Evolutionary conservation across 352 stramenopile genomes (phyloP), one percentile per base, ranked within the genome.

Genomic region (Blastocystis sp.): DNA sequence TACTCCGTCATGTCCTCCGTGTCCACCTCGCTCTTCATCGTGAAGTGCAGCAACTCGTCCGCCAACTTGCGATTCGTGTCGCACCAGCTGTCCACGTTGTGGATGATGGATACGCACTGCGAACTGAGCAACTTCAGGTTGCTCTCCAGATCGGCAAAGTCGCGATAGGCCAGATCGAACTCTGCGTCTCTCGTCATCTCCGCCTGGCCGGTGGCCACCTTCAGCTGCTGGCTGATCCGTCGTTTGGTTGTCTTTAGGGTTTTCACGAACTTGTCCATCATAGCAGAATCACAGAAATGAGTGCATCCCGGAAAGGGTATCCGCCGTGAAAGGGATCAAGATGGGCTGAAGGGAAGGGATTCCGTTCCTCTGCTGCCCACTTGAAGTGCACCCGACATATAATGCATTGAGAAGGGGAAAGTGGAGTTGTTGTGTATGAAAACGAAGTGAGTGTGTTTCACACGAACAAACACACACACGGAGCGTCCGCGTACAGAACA

Each of bases 181-280:
- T 53, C 67, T 52, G 77, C 77, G n/a, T 87, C 77, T 11, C 48
- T 76, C 4, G 62, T 87, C 21, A 48, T 77, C 14, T 87, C 77
- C 19, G 77, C 62, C 65, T 87, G 28, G 43, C 65, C 65, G 17
- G 77, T 77, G 21, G 65, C 77, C 14, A 87, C 77, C 45, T 87
- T 87, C 21, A 87, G 43, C 52, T 87, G 77, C 28, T 87, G 77
- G 40, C 62, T 77, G 45, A 87, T 74, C 41, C 77, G 28, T 62
- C 77, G 28, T 40, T 87, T 87, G n/a, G 62, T 59, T n/a, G 77
- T 87, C 45, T 87, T 87, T 2, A 87, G 45, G 38, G 67, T 62
- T 43, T 88, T 76, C 17, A 88, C 38, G 21, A 88, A 78, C 48
- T 88, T 88, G 62, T 88, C 78, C 78, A 88, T 88, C 5, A 14